Evolutionary conservation across 805 yeast species (phyloP), one percentile per base, ranked within the genome.

Genomic region (Candida wancherniae): DNA sequence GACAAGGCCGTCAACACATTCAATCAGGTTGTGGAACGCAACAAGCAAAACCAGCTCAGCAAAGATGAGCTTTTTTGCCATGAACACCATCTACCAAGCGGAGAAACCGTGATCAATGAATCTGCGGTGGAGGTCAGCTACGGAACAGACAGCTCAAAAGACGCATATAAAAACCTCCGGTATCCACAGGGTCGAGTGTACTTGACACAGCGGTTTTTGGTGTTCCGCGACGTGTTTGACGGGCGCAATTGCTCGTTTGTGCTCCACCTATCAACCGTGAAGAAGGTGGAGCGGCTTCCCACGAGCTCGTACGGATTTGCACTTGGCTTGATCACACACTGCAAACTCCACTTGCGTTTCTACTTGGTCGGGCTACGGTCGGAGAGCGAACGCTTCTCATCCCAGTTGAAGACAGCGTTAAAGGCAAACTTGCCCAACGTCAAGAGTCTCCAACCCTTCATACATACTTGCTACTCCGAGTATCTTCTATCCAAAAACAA

Each of bases 261-360:
- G 3, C 45, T 90, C 17, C 92, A 90, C 39, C 58, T 92, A 24
- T 75, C 88, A 2, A 75, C 95, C 1, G 61, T 92, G 22, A 78
- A 82, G 48, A 79, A 86, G 39, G 94, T 92, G 11, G 96, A 90
- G 52, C 69, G 97, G 31, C 69, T 86, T 13, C 94, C 94, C 8
- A 69, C 85, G 1, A 69, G 77, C 34, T 69, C 84, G 1, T 83
- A 79, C 51, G 79, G 84, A 12, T 84, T 87, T 58, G 87, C 95
- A 2, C 66, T 92, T 12, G 63, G 77, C n/a, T 58, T 90, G 9
- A 67, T 73, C 5, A 75, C 94, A 2, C 77, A 78, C 35, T 77
- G 81, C 18, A 83, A 79, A 10, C 52, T 81, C 34, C 69, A 68
- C 31, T 48, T 87, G 2, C 67, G 79, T 3, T 59, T 88, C 14